Evolutionary conservation across 1,284 basidiomycete species (phyloP), one percentile per base, ranked within the genome.

Genomic region (Ganoderma meredithae): DNA sequence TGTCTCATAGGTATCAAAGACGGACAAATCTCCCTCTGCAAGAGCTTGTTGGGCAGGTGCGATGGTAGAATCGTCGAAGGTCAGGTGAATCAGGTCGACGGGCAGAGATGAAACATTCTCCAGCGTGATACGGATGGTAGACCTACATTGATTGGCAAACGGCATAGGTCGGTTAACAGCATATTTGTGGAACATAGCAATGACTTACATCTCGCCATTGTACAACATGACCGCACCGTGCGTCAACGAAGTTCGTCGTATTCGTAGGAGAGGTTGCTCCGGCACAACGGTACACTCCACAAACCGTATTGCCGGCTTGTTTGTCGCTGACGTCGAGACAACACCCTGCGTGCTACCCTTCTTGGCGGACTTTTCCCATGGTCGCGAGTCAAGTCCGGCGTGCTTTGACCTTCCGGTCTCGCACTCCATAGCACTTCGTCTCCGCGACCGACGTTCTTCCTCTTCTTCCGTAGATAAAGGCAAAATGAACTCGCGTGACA

Each of bases 151-250:
- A 47, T 27, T 58, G 67, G 66, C 65, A 22, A 67, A 36, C 8
- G 31, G 63, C n/a, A 63, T 25, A 43, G 60, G 49, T 27, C 59
- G 67, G 66, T 65, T 25, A 67, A 36, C 8, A 33, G 63, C n/a
- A 25, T 36, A 19, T 19, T 25, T n/a, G 19, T 10, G 52, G 44
- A 40, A n/a, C 41, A 39, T 41, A 40, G 19, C 43, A 64, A 55
- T 3, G 3, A 81, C 89, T 70, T 71, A 95, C 93, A 82, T 89
- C 83, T 99, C 97, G 55, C 97, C 97, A 64, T 97, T 90, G 76
- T 96, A 97, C 63, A 99, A 82, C 92, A 97, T 97, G 36, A 98
- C 83, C 0, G 95, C 95, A 2, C 95, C 95, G 75, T 97, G 94
- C 0, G 91, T 95, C 19, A 98, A 82, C 7, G 94, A 95, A n/a